phyloP scores from a whole-genome alignment of 805 yeast genomes.

The Jamesozyma piceae region DNA sequence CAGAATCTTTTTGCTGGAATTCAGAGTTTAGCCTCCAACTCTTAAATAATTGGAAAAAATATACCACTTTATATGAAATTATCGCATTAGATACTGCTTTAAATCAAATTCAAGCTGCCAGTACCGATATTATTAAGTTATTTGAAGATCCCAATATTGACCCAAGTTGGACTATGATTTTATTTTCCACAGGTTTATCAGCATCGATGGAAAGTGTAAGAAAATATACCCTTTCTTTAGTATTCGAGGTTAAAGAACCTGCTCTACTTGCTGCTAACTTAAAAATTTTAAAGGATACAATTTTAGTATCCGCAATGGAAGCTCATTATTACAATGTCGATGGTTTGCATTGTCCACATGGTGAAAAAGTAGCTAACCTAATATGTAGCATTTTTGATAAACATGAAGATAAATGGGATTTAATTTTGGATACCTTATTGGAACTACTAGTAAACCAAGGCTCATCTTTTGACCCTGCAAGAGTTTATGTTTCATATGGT shows the following conservation, averaged over 20 bases:
- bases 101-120: slow-evolving; percentile 77
- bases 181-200: slow-evolving; percentile 66
- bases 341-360: slow-evolving; percentile 45
- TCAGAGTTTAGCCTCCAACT: slow-evolving; percentile 28
- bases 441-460: slow-evolving; percentile 39
- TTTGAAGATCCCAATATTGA: slow-evolving; percentile 47
- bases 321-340: slow-evolving; percentile 52
- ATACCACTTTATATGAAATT: slow-evolving; percentile 66
- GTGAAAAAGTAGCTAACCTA: slow-evolving; percentile 41
- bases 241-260: slow-evolving; percentile 45
- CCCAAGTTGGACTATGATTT: slow-evolving; percentile 60
- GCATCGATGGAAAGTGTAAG: slow-evolving; percentile 74
- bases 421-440: slow-evolving; percentile 32
- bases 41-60: slow-evolving; percentile 55
- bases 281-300: slow-evolving; percentile 30
- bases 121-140: slow-evolving; percentile 48
- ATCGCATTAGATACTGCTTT: slow-evolving; percentile 76
- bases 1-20: slow-evolving; percentile 12
- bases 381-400: slow-evolving; percentile 19
- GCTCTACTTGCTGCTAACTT: slow-evolving; percentile 38
- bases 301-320: slow-evolving; percentile 51
- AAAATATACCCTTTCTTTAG: slow-evolving; percentile 46
- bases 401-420: not conserved
- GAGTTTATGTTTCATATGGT: slow-evolving; percentile 52
- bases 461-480: slow-evolving; percentile 59